phyloP scores from a whole-genome alignment of 768 basidiomycete genomes.

The Dendrothele bispora region DNA sequence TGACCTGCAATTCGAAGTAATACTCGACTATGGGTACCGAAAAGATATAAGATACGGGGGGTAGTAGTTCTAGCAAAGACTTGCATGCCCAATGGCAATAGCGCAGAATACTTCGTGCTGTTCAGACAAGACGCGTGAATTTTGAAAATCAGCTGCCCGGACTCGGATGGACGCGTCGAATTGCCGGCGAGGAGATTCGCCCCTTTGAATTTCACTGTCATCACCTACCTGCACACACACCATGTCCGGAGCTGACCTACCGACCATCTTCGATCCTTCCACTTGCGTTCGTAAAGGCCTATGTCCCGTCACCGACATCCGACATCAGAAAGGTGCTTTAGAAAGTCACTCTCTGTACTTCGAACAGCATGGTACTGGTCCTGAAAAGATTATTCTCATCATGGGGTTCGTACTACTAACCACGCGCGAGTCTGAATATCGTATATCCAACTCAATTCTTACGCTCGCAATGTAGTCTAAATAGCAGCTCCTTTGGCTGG shows the following conservation, averaged over 20 bases:
- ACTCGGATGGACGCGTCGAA: neutral
- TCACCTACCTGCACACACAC: neutral
- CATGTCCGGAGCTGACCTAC: slow-evolving; percentile 11
- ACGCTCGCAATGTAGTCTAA: slow-evolving; percentile 47
- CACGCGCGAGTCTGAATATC: neutral
- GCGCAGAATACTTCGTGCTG: too few species aligned
- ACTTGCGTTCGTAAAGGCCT: slow-evolving; percentile 72
- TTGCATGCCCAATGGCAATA: too few species aligned
- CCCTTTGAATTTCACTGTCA: neutral
- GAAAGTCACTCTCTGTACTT: slow-evolving; percentile 79
- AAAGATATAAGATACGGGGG: too few species aligned
- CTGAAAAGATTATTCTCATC: slow-evolving; percentile 68
- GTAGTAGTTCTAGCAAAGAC: too few species aligned
- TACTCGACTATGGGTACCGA: too few species aligned
- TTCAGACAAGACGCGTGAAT: too few species aligned
- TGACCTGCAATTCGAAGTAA: too few species aligned
- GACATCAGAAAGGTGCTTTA: slow-evolving; percentile 42
- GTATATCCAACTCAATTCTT: neutral
- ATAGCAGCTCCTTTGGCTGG: slow-evolving; percentile 66
- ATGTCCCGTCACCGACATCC: slow-evolving; percentile 66
- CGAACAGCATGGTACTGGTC: slow-evolving; percentile 71
- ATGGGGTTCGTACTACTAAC: slow-evolving; percentile 53
- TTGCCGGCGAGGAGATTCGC: neutral
- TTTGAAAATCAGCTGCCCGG: neutral
- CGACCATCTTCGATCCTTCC: slow-evolving; percentile 53